Base-by-base conservation (phyloP, 345 rosid species). In the Arabis alpina region DNA sequence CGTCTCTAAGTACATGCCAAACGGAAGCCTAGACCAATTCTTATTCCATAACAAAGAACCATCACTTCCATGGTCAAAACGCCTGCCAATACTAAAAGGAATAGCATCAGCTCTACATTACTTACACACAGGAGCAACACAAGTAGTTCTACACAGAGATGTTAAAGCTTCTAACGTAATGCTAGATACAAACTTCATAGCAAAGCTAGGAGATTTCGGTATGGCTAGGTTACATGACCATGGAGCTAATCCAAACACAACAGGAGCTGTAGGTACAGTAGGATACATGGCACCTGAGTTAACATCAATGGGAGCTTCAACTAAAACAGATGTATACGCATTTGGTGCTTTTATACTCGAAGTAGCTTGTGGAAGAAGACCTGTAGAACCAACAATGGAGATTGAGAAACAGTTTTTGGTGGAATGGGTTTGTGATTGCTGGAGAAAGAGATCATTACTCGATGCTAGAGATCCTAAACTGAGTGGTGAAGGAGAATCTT, bases 241-340 rank as follows among this genome's bases (percentile, higher is more conserved):
- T 14, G 86, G 76, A 6, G 71, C 70, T 6, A 34, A 70, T 66
- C 82, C 79, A 13, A 76, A 44, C 27, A 79, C 82, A 10, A 84
- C 88, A 1, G 68, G 79, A 47, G 56, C 78, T 4, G 82, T 76
- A 0, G 88, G 91, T 23, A 86, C 88, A 0, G 4, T 81, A 10
- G 91, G 88, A 2, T 84, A 86, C 60, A 59, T 86, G 43, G 85
- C 86, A 5, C 88, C 84, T 0, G 88, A 86, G 81, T 59, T 80
- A 14, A 37, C 80, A 0, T 58, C 71, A 52, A 84, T 72, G 14
- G 88, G 86, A 41, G 86, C 82, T 23, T 77, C 77, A 2, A 77
- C 80, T 0, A 55, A 70, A 43, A 75, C 80, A 0, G 85, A 86
- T 61, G 78, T 84, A 24, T 86, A 60, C 44, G 77, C 82, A 4